Evolutionary conservation across 179 eudicot species (phyloP).

Genomic region (Dionaea muscipula): DNA sequence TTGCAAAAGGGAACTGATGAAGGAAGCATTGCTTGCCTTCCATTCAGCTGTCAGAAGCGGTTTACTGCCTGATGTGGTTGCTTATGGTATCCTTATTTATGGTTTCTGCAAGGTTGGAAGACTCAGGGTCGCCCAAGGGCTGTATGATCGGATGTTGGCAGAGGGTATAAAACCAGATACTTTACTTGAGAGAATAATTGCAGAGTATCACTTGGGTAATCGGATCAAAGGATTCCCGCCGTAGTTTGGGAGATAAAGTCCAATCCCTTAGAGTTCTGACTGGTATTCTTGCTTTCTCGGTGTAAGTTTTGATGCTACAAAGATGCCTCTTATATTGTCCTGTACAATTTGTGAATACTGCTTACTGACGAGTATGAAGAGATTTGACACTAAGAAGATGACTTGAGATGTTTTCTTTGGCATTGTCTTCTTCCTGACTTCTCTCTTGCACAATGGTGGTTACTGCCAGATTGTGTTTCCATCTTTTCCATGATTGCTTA

Average conservation of each 20-base stretch:
- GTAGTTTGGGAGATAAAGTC: too few species aligned
- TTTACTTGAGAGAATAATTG: slow-evolving; percentile 21
- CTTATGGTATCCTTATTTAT: slow-evolving; percentile 52
- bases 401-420: too few species aligned
- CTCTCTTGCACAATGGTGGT: too few species aligned
- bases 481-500: too few species aligned
- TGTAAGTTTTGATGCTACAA: not conserved
- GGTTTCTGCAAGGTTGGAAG: slow-evolving; percentile 48
- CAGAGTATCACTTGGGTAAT: slow-evolving; percentile 21
- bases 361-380: too few species aligned
- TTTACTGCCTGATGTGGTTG: slow-evolving; percentile 48
- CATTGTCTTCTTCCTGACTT: too few species aligned
- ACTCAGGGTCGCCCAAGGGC: slow-evolving; percentile 25
- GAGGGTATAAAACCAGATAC: slow-evolving; percentile 40
- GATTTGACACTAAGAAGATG: too few species aligned
- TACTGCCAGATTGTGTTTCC: too few species aligned
- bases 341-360: not conserved
- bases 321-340: not conserved
- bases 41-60: slow-evolving; percentile 23
- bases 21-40: slow-evolving; percentile 32
- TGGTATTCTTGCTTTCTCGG: not conserved
- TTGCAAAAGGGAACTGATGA: slow-evolving; percentile 45
- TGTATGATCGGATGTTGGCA: slow-evolving; percentile 31
- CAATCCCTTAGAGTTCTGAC: too few species aligned
- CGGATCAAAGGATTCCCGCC: slow-evolving; percentile 1